A percentile compares a stretch with the other conserved stretches of the same genome.
Conservation (phyloP, 1,284 basidiomycete species). For the Meira miltonrushii region DNA sequence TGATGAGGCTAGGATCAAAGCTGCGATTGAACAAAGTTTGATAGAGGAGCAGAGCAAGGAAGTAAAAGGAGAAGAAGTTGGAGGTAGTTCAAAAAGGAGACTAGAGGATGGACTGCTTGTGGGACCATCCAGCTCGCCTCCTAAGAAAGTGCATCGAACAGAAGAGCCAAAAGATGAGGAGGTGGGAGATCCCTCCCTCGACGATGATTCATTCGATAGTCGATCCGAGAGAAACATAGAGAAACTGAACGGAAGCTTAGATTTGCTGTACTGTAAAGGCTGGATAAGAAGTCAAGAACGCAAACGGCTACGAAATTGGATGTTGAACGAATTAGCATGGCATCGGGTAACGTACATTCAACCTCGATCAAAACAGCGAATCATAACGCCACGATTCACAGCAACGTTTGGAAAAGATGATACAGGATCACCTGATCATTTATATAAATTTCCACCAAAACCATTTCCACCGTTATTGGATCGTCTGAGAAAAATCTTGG, state of each 20-base stretch:
- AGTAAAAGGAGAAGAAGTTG: background rate
- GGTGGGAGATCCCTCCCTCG: no score
- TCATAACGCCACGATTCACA: constrained; percentile 22
- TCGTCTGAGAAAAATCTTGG: constrained; percentile 19
- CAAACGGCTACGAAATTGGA: constrained; percentile 9
- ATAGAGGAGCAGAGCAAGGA: background rate
- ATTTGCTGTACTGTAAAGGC: constrained; percentile 16
- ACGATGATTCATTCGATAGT: no score
- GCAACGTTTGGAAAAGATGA: constrained; percentile 22
- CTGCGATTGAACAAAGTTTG: background rate
- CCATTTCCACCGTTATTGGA: constrained; percentile 12
- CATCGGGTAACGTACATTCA: constrained; percentile 22
- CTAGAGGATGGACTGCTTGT: background rate
- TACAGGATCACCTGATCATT: constrained; percentile 10
- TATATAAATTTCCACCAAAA: constrained; percentile 14
- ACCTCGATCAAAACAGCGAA: constrained; percentile 4
- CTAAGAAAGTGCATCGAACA: background rate
- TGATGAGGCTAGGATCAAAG: constrained; percentile 1
- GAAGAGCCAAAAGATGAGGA: background rate
- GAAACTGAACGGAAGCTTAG: constrained; percentile 15
- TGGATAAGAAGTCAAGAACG: constrained; percentile 13
- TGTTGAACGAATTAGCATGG: constrained; percentile 19
- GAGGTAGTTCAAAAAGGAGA: background rate
- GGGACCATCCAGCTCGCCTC: no score
- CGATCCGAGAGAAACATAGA: constrained; percentile 5